These are phyloP conservation scores for Tricholoma furcatifolium DNA, from an alignment of 768 basidiomycete genomes.

Conservation along the genomic window DNA sequence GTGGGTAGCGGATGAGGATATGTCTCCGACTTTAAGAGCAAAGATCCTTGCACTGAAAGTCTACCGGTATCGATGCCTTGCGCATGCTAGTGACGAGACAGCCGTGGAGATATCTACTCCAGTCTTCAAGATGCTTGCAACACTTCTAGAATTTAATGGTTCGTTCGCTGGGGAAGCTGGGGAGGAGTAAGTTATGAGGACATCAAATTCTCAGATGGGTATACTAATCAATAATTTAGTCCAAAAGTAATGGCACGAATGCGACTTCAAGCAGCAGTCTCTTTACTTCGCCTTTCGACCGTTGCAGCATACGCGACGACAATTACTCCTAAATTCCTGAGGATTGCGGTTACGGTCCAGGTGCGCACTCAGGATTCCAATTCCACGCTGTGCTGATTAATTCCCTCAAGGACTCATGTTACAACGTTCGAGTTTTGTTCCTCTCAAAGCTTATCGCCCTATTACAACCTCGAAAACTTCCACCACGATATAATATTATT, in stretches of 20 bases:
- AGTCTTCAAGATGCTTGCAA: conserved; percentile 71
- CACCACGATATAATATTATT: conserved; percentile 75
- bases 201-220: background rate
- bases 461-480: conserved; percentile 62
- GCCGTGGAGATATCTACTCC: conserved; percentile 71
- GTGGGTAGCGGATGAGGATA: conserved; percentile 71
- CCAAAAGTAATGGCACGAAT: conserved; percentile 70
- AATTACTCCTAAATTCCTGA: conserved; percentile 61
- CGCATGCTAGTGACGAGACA: conserved; percentile 55
- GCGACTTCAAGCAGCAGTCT: conserved; percentile 79
- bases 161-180: conserved; percentile 44
- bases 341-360: conserved; percentile 73
- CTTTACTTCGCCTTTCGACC: conserved; percentile 74
- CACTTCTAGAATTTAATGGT: conserved; percentile 69
- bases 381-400: background rate
- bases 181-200: conserved; percentile 42
- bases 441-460: conserved; percentile 70
- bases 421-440: conserved; percentile 79
- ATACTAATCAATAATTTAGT: conserved; percentile 30
- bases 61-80: conserved; percentile 75
- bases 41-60: conserved; percentile 80
- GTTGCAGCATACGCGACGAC: conserved; percentile 54
- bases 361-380: conserved; percentile 38
- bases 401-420: conserved; percentile 73
- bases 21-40: conserved; percentile 59